Evolutionary conservation across 2,329 filamentous ascomycete species (phyloP), one percentile per base, ranked within the genome.

Genomic region (Ceratocystis ficicola): DNA sequence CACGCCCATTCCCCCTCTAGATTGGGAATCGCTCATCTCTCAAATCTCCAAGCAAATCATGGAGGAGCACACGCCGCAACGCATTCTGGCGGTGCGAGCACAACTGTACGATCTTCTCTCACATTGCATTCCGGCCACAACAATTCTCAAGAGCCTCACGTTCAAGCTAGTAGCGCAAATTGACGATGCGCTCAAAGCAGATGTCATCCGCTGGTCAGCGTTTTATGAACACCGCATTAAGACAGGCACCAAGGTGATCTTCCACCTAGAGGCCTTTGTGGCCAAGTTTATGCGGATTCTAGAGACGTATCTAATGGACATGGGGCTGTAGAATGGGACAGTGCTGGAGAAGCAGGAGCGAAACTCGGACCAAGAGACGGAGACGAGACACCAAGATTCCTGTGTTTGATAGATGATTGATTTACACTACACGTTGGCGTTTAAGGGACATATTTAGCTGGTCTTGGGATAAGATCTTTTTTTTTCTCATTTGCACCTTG

Each of bases 91-190:
- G 72, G 91, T 96, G 60, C 86, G 94, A 69, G 86, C 90, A 8
- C 95, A 96, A 76, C 83, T 99, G n/a, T 99, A 99, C 77, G 94
- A 99, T 73, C 82, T 99, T 44, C 81, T 99, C 60, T 95, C 93
- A 5, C 94, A 99, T 75, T 99, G 95, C 76, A 99, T 99, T 73
- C 94, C 95, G 15, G 83, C 94, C 1, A 96, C 93, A 0, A 95
- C 89, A 0, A 92, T 99, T 69, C 82, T 99, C 71, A 96, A 96
- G 79, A 95, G 90, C 0, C 80, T 99, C 68, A 95, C 93, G 0
- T 97, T 95, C 79, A 95, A 95, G 76, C 81, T 99, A 25, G 86
- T 97, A 71, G 83, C 86, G 0, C 84, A 89, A 73, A 88, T 96
- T 65, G 93, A 97, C 71, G 92, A 96, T 73, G 86, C 83, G 28